These are phyloP conservation scores for Colletotrichum australisinense DNA, from an alignment of 2,329 filamentous ascomycete genomes.

Conservation along the genomic window DNA sequence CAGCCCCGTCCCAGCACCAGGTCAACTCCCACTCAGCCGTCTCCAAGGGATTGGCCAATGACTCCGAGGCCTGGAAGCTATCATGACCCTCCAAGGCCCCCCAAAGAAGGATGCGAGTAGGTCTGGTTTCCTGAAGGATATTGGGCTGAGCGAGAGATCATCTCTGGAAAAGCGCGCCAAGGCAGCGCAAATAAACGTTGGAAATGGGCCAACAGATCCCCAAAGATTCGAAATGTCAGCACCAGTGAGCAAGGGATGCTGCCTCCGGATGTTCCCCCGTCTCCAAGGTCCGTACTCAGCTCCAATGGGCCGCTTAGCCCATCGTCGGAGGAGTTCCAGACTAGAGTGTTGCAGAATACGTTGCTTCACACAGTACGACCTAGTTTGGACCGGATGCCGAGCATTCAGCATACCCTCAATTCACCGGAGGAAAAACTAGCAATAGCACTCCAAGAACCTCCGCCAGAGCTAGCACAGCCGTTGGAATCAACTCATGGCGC, in stretches of 20 bases:
- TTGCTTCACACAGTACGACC: background rate
- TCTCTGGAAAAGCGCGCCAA: conserved; percentile 41
- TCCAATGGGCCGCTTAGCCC: conserved; percentile 49
- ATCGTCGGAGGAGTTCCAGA: conserved; percentile 59
- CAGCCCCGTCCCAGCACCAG: background rate
- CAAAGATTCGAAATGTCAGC: conserved; percentile 40
- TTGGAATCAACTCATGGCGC: background rate
- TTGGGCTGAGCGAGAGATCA: conserved; percentile 67
- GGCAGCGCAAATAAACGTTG: conserved; percentile 50
- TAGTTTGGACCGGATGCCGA: background rate
- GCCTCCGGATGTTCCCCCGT: background rate
- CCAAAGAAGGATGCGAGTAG: conserved; percentile 68
- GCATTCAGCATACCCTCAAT: conserved; percentile 23
- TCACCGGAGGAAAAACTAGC: background rate
- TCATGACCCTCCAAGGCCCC: conserved; percentile 66
- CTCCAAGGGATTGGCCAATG: background rate
- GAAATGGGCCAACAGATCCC: conserved; percentile 54
- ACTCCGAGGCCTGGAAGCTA: conserved; percentile 13
- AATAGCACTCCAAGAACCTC: background rate
- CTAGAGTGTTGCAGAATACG: conserved; percentile 57
- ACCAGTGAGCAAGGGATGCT: conserved; percentile 46
- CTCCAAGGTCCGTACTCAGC: conserved; percentile 11
- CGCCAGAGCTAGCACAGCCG: background rate
- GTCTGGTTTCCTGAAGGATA: conserved; percentile 73
- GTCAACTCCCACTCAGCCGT: background rate